Percentiles rank a stretch among this genome's conserved stretches.
Conservation (phyloP, 2,329 filamentous ascomycete genomes). For the Botryotinia calthae region DNA sequence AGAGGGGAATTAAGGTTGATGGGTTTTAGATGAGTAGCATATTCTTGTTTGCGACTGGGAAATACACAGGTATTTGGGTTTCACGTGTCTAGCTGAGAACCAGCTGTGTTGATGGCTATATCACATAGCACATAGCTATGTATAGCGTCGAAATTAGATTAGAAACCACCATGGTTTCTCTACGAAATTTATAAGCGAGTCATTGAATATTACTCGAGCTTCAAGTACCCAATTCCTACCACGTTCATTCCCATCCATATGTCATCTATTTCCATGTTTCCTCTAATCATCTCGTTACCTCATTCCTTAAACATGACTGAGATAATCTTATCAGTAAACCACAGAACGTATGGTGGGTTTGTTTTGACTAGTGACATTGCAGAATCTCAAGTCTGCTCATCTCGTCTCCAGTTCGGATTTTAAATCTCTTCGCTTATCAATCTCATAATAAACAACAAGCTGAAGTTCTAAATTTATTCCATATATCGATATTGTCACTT, state of each 20-base stretch:
- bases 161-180: background rate
- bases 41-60: background rate
- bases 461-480: background rate
- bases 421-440: background rate
- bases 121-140: background rate
- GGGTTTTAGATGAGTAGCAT: slow-evolving; percentile 18
- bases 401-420: background rate
- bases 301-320: background rate
- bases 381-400: background rate
- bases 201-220: background rate
- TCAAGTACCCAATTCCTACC: background rate
- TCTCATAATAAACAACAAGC: background rate
- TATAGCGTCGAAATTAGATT: background rate
- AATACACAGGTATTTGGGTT: background rate
- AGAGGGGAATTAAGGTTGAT: slow-evolving; percentile 35
- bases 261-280: background rate
- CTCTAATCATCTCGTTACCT: background rate
- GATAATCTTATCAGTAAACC: background rate
- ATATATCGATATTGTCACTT: background rate
- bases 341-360: background rate
- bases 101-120: background rate
- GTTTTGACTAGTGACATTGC: background rate
- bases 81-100: background rate
- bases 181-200: background rate
- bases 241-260: background rate